phyloP scores from a whole-genome alignment of 1,139 yeast genomes.

The Spencermartinsiella ligniputridi region DNA sequence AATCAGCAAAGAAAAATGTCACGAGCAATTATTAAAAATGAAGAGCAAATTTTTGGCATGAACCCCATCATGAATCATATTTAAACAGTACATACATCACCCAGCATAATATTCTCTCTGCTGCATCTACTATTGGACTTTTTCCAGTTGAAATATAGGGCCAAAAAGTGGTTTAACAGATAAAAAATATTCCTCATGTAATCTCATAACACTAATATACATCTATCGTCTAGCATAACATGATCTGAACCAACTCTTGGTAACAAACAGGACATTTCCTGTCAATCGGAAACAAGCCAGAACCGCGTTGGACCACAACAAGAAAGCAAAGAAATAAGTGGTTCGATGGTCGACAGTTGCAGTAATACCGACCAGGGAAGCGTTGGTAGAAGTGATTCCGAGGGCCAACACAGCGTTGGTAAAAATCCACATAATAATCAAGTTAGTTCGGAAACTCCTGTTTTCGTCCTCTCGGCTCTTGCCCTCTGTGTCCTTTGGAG shows the following conservation, averaged over 20 bases:
- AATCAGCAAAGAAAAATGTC: conserved; percentile 49
- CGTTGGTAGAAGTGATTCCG: conserved; percentile 44
- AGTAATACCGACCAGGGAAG: conserved; percentile 32
- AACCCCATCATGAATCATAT: neutral
- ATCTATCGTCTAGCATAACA: conserved; percentile 22
- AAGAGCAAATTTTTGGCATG: conserved; percentile 5
- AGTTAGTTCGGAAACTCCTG: conserved; percentile 77
- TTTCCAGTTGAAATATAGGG: neutral
- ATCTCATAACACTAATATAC: neutral
- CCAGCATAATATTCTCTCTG: too few relatives aligned
- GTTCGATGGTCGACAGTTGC: conserved; percentile 39
- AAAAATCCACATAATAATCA: conserved; percentile 75
- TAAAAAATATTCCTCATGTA: too few relatives aligned
- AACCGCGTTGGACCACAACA: conserved; percentile 77
- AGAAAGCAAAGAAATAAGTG: conserved; percentile 59
- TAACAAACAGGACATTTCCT: conserved; percentile 62
- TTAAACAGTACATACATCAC: too few relatives aligned
- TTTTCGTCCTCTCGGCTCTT: conserved; percentile 51
- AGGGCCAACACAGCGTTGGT: conserved; percentile 70
- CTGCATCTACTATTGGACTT: too few relatives aligned
- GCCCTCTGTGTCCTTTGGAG: conserved; percentile 29
- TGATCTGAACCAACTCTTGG: conserved; percentile 36
- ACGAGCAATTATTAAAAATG: conserved; percentile 13
- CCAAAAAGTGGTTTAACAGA: neutral
- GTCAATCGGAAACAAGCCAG: conserved; percentile 69